These are phyloP conservation scores for Sonneratia alba DNA, from an alignment of 345 rosid species.

Conservation along the genomic window DNA sequence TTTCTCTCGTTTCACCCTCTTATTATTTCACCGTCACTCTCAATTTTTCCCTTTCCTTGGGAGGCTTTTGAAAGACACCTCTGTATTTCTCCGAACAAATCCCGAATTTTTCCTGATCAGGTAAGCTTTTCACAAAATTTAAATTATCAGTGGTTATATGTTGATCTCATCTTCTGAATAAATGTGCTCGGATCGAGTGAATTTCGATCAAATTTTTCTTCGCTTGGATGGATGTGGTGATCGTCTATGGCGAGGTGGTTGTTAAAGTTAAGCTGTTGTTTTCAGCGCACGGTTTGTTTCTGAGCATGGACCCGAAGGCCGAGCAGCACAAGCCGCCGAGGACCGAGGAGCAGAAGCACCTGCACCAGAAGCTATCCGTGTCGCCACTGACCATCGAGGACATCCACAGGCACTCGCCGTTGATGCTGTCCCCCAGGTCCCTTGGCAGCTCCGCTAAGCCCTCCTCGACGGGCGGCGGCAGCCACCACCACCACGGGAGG, in stretches of 20 bases:
- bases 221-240: not conserved
- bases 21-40: not conserved
- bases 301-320: not conserved
- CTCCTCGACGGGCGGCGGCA: conserved; percentile 1
- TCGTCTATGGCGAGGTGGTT: not conserved
- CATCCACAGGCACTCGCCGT: conserved; percentile 9
- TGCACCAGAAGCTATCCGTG: not conserved
- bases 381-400: not conserved
- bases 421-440: conserved; percentile 7
- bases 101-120: not conserved
- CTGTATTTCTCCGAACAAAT: not conserved
- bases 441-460: not conserved
- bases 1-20: not conserved
- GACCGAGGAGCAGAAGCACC: conserved; percentile 1
- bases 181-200: not conserved
- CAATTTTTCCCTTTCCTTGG: not conserved
- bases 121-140: not conserved
- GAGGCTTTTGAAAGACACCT: not conserved
- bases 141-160: not conserved
- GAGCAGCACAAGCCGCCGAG: conserved; percentile 13
- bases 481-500: conserved; percentile 3
- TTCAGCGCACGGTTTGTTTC: not conserved
- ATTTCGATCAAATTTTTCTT: not conserved
- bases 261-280: not conserved
- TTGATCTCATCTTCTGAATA: not conserved